Evolutionary conservation across 495 filamentous ascomycete species (phyloP).

Genomic region (Daldinia vernicosa): DNA sequence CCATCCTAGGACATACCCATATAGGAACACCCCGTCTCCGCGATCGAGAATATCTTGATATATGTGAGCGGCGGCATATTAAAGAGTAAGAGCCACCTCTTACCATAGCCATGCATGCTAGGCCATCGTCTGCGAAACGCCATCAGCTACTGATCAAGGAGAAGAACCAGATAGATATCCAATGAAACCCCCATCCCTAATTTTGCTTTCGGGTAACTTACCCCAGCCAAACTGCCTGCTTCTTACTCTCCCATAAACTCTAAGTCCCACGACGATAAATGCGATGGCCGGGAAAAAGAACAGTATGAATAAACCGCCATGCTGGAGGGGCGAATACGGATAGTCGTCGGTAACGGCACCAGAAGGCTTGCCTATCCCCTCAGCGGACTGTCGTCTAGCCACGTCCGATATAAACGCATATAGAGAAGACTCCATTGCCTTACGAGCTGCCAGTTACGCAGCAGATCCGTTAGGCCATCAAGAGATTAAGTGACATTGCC

Average conservation of each 20-base stretch:
- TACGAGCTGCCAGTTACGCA: not conserved
- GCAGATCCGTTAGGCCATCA: constrained; percentile 4
- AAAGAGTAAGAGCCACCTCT: constrained; percentile 5
- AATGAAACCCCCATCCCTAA: not conserved
- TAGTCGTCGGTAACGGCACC: constrained; percentile 28
- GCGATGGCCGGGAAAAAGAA: constrained; percentile 45
- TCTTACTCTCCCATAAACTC: constrained; percentile 42
- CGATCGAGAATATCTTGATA: constrained; percentile 48
- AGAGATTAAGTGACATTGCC: constrained; percentile 9
- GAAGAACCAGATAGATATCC: not conserved
- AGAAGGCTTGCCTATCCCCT: constrained; percentile 30
- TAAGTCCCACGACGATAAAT: constrained; percentile 37
- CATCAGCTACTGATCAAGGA: constrained; percentile 4
- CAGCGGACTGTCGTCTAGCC: constrained; percentile 26
- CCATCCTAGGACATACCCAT: constrained; percentile 48
- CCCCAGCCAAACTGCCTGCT: constrained; percentile 51
- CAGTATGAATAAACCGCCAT: constrained; percentile 42
- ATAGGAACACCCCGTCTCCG: constrained; percentile 55
- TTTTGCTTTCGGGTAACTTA: constrained; percentile 21
- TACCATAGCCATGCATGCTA: constrained; percentile 57
- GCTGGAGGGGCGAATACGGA: constrained; percentile 44
- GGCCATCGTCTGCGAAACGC: constrained; percentile 47
- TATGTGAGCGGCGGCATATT: constrained; percentile 23
- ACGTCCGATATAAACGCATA: constrained; percentile 26
- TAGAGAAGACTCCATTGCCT: constrained; percentile 38